Conservation (phyloP, 257 asterid species). For the Solanum phureja region DNA sequence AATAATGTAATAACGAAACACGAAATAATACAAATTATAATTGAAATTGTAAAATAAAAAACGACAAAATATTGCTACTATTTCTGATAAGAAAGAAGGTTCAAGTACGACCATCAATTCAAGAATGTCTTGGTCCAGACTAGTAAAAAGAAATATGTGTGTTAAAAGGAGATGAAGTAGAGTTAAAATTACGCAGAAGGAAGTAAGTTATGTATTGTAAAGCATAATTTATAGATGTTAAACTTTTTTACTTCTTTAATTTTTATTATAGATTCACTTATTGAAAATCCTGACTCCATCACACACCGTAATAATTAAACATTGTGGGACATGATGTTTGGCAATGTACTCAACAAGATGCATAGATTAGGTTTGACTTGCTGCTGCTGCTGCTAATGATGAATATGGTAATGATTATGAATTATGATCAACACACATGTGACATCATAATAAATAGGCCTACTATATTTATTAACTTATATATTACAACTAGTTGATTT, state of each 20-base stretch:
- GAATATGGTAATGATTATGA: background rate
- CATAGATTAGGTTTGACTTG: background rate
- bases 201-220: background rate
- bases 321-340: background rate
- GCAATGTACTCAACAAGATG: background rate
- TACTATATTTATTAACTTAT: background rate
- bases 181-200: background rate
- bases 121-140: background rate
- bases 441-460: constrained; percentile 33
- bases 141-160: background rate
- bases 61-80: background rate
- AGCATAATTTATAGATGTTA: background rate
- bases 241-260: background rate
- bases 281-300: background rate
- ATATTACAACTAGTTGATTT: background rate
- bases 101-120: background rate
- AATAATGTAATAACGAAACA: background rate
- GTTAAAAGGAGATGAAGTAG: background rate
- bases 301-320: background rate
- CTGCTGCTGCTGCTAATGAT: background rate
- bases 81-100: background rate
- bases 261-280: background rate
- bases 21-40: background rate
- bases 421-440: constrained; percentile 22
- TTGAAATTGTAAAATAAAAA: background rate